Evolutionary conservation across 257 asterid genomes (phyloP).

Genomic region (Jaltomata sinuosa): DNA sequence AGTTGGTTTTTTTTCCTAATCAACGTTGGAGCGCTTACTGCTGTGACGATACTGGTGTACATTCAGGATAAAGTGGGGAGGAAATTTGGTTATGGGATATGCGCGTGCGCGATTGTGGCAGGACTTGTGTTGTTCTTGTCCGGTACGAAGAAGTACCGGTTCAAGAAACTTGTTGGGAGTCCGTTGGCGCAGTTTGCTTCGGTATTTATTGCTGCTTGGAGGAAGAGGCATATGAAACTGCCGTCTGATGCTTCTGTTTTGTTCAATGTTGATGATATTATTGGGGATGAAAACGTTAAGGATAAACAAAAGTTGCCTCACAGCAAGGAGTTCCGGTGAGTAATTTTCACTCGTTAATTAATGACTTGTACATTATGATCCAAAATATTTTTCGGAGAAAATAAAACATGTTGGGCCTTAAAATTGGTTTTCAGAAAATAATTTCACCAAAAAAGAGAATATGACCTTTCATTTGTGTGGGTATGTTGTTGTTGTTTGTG

Average conservation of each 20-base stretch:
- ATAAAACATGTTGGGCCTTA: neutral
- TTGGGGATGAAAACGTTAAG: constrained; percentile 11
- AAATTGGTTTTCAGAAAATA: neutral
- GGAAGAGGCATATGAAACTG: constrained; percentile 32
- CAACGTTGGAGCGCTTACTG: constrained; percentile 58
- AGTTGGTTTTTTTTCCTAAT: constrained; percentile 87
- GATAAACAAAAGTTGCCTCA: constrained; percentile 45
- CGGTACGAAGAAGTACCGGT: constrained; percentile 56
- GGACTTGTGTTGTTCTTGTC: constrained; percentile 43
- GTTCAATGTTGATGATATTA: constrained; percentile 22
- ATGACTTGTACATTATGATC: neutral
- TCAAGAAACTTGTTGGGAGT: constrained; percentile 63
- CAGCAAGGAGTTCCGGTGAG: constrained; percentile 70
- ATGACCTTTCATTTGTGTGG: too few relatives aligned
- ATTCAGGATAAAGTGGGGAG: constrained; percentile 74
- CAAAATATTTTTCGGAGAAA: neutral
- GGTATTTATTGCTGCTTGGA: constrained; percentile 51
- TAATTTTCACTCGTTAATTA: neutral
- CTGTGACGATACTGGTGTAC: constrained; percentile 71
- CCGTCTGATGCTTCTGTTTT: constrained; percentile 41
- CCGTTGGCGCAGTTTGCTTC: constrained; percentile 59
- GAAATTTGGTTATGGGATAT: constrained; percentile 72
- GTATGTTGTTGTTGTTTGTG: too few relatives aligned
- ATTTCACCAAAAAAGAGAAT: too few relatives aligned
- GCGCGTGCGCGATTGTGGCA: constrained; percentile 52